These are phyloP conservation scores for Sutorius australiensis DNA, from an alignment of 768 basidiomycete genomes.

Conservation along the genomic window DNA sequence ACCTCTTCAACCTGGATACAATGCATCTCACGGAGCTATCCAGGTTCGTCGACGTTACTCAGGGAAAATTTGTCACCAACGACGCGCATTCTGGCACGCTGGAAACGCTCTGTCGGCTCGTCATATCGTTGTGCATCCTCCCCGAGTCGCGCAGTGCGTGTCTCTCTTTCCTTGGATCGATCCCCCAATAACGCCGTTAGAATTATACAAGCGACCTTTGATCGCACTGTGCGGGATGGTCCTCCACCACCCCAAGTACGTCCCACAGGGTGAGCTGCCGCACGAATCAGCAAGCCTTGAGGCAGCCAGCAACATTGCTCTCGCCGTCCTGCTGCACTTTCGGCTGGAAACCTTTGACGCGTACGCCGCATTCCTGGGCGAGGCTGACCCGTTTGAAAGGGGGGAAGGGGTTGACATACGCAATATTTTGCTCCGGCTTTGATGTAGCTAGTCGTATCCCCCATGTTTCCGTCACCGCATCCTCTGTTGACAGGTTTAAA, in stretches of 20 bases:
- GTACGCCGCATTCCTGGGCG: not conserved
- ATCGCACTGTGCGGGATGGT: not conserved
- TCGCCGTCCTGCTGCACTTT: not conserved
- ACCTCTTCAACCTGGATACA: conserved; percentile 8
- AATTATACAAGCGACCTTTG: not conserved
- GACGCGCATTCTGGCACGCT: not conserved
- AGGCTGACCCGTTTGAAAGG: not conserved
- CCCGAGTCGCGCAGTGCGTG: not conserved
- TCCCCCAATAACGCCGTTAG: too few relatives aligned
- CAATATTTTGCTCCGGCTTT: too few relatives aligned
- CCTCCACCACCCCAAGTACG: not conserved
- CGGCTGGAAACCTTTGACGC: not conserved
- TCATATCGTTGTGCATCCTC: not conserved
- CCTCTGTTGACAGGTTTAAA: too few relatives aligned
- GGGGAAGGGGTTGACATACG: not conserved
- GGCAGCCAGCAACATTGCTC: not conserved
- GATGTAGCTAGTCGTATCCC: too few relatives aligned
- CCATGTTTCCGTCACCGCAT: too few relatives aligned
- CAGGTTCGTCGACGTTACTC: not conserved
- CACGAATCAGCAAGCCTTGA: not conserved
- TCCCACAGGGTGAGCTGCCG: not conserved
- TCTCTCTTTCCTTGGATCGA: too few relatives aligned
- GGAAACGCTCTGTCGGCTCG: not conserved
- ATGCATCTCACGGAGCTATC: conserved; percentile 3
- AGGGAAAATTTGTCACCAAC: not conserved